A percentile compares a stretch with the other conserved stretches of the same genome.
These are phyloP conservation scores for Fusarium sp. DNA, from an alignment of 2,329 filamentous ascomycete genomes.

Conservation along the genomic window DNA sequence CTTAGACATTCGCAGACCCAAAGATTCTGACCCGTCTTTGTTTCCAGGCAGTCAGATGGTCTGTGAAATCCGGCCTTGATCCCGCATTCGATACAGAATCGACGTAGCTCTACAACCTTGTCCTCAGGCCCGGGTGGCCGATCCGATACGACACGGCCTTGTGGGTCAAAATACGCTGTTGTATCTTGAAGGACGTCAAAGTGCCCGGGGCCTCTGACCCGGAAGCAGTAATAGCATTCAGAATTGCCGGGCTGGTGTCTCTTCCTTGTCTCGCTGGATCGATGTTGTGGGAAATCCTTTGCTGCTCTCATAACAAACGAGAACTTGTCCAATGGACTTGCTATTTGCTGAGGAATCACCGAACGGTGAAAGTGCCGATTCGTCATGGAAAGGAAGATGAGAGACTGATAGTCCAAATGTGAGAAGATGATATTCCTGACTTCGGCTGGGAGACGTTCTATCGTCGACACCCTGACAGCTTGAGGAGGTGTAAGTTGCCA, in stretches of 20 bases:
- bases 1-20: constrained; percentile 56
- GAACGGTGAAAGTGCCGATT: constrained; percentile 51
- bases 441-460: constrained; percentile 52
- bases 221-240: constrained; percentile 57
- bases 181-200: constrained; percentile 54
- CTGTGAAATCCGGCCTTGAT: constrained; percentile 53
- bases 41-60: constrained; percentile 53
- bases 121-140: constrained; percentile 47
- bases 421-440: constrained; percentile 51
- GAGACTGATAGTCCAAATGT: constrained; percentile 55
- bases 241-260: constrained; percentile 56
- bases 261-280: constrained; percentile 52
- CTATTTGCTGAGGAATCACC: constrained; percentile 52
- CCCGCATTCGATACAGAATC: constrained; percentile 58
- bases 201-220: constrained; percentile 54
- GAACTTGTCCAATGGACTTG: constrained; percentile 53
- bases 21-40: constrained; percentile 53
- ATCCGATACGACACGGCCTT: constrained; percentile 48
- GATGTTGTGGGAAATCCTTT: constrained; percentile 56
- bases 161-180: constrained; percentile 49
- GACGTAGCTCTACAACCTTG: constrained; percentile 50
- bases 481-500: constrained; percentile 21
- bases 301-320: constrained; percentile 57
- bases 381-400: constrained; percentile 54
- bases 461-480: constrained; percentile 38